phyloP scores from a whole-genome alignment of 495 filamentous ascomycete species.

The Neurospora tetraspora region DNA sequence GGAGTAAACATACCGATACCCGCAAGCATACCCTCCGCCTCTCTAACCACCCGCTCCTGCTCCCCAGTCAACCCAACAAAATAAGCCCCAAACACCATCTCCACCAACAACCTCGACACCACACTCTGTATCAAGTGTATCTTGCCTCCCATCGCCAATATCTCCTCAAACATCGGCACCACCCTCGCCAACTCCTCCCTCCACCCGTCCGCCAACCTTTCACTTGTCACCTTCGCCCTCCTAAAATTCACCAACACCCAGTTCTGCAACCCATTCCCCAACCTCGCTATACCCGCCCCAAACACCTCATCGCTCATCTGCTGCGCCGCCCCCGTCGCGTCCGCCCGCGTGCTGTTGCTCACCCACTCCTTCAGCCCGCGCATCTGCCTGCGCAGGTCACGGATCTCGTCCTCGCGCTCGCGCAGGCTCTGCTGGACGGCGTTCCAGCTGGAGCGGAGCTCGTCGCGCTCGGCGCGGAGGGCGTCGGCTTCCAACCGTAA shows the following conservation, averaged over 20 bases:
- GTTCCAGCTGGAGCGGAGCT: conserved; percentile 34
- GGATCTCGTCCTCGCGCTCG: conserved; percentile 34
- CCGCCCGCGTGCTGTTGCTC: conserved; percentile 36
- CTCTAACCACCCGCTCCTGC: conserved; percentile 28
- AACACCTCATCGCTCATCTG: conserved; percentile 47
- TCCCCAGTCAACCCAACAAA: conserved; percentile 41
- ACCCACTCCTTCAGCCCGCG: conserved; percentile 47
- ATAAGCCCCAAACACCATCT: conserved; percentile 40
- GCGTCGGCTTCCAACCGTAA: conserved; percentile 31
- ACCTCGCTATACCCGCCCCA: conserved; percentile 32
- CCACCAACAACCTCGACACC: conserved; percentile 40
- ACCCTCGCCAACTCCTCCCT: conserved; percentile 30
- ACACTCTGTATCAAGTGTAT: conserved; percentile 44
- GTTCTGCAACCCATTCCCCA: conserved; percentile 48
- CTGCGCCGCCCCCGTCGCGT: conserved; percentile 21
- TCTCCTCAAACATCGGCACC: conserved; percentile 40
- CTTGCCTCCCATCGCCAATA: conserved; percentile 34
- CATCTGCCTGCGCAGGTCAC: conserved; percentile 34
- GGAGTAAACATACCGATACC: conserved; percentile 29
- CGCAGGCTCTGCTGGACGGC: conserved; percentile 22
- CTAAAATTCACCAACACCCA: conserved; percentile 48
- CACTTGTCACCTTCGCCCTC: conserved; percentile 38
- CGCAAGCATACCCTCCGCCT: conserved; percentile 35
- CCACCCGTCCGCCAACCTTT: conserved; percentile 20
- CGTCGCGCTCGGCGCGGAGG: conserved; percentile 26